Percentiles rank a stretch among this genome's conserved stretches.
phyloP scores from a whole-genome alignment of 345 rosid genomes.

The sweet orange (Citrus sinensis) region DVS_A1.0 CM039169.1:15350001-15350500 shows the following conservation, averaged over 20 bases:
- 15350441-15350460: conserved; percentile 84
- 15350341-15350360: neutral
- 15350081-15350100: neutral
- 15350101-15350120: neutral
- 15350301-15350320: neutral
- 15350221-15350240: neutral
- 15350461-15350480: conserved; percentile 79
- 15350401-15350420: conserved; percentile 97
- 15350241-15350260: neutral
- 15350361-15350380: neutral
- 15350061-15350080: neutral
- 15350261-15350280: neutral
- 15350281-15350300: neutral
- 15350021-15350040: neutral
- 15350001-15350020: neutral
- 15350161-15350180: neutral
- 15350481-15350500: conserved; percentile 83
- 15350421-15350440: conserved; percentile 95
- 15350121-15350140: neutral
- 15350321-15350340: neutral
- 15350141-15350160: neutral
- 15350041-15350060: neutral
- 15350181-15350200: neutral
- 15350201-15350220: neutral
- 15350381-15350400: conserved; percentile 18